Base-by-base conservation (phyloP, 805 yeast species). In the Groenewaldozyma tartarivorans region DNA sequence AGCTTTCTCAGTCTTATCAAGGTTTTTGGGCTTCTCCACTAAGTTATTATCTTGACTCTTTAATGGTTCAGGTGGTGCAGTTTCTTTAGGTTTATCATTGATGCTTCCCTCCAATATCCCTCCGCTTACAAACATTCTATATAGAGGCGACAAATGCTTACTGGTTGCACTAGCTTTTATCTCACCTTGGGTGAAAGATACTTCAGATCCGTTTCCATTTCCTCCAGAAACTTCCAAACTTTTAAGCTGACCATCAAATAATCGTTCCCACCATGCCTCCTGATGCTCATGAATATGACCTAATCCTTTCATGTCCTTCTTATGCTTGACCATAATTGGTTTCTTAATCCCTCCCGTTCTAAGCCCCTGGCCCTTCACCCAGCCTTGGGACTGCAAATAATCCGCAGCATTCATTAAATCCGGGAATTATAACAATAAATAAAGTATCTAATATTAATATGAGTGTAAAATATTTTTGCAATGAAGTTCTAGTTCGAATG, bases 181-280 rank as follows among this genome's bases (percentile, higher is more conserved):
- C 68, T 70, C 75, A 32, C 72, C 74, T 47, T 75, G 82, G 20
- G 66, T 66, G 51, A 83, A 79, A 5, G 67, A 57, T 0, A 83
- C 68, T 1, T 53, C 60, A 1, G 65, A 65, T 3, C 54, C 56
- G 3, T 36, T 44, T 5, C 36, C 38, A 2, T 56, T 40, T 2
- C 27, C 47, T 9, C 49, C 35, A 18, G 41, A 46, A 2, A 85
- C 84, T 43, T 83, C 86, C 38, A 92, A 58, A 5, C 76, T 73
- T 55, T 85, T 84, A 48, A 90, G 69, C 49, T 87, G 96, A 1
- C 96, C 96, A 60, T 90, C 96, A 64, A 92, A 92, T 35, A 90
- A 68, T 48, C 84, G 72, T 50, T 90, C 98, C 98, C 98, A 90
- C 98, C 98, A 90, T 35, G 85, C 81, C 48, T 84, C 95, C 13